phyloP scores from a whole-genome alignment of 2,329 filamentous ascomycete genomes.

The Intubia oerlemansii region DNA sequence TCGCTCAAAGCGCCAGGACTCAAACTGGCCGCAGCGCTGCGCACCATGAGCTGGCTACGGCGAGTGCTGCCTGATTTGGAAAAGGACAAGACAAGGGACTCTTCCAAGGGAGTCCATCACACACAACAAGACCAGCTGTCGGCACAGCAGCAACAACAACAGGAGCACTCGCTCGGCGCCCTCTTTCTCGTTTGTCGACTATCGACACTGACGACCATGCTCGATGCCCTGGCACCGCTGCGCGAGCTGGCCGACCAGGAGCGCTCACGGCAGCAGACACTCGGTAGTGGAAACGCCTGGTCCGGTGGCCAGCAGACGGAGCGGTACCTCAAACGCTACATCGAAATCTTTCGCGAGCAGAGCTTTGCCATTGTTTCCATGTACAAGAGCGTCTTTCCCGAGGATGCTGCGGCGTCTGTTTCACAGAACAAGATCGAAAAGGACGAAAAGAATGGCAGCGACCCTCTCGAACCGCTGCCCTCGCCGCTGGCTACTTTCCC shows the following conservation, averaged over 20 bases:
- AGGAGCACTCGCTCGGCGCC: slow-evolving; percentile 54
- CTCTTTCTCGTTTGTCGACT: slow-evolving; percentile 77
- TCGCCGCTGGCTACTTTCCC: slow-evolving; percentile 68
- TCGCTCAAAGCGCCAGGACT: slow-evolving; percentile 57
- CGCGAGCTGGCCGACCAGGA: slow-evolving; percentile 83
- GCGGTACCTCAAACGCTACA: slow-evolving; percentile 80
- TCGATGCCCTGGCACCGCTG: slow-evolving; percentile 68
- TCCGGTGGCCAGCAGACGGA: slow-evolving; percentile 78
- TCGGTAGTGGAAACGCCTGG: slow-evolving; percentile 23
- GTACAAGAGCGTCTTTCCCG: slow-evolving; percentile 72
- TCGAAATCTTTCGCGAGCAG: slow-evolving; percentile 94
- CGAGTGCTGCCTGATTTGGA: slow-evolving; percentile 68
- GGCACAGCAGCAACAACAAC: too few species aligned
- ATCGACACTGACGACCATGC: slow-evolving; percentile 54
- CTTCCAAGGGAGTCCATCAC: slow-evolving; percentile 19
- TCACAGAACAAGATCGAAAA: slow-evolving; percentile 3
- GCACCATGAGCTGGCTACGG: slow-evolving; percentile 79
- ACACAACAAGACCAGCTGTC: slow-evolving; percentile 2
- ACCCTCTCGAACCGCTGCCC: slow-evolving; percentile 40
- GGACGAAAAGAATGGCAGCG: slow-evolving; percentile 4
- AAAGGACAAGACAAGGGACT: too few species aligned
- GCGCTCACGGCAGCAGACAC: slow-evolving; percentile 22
- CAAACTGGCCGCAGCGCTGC: slow-evolving; percentile 74
- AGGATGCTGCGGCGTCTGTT: not conserved
- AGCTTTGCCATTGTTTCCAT: slow-evolving; percentile 91